Evolutionary conservation across 139 green algal species (phyloP).

Genomic region (Asterochloris erici): DNA sequence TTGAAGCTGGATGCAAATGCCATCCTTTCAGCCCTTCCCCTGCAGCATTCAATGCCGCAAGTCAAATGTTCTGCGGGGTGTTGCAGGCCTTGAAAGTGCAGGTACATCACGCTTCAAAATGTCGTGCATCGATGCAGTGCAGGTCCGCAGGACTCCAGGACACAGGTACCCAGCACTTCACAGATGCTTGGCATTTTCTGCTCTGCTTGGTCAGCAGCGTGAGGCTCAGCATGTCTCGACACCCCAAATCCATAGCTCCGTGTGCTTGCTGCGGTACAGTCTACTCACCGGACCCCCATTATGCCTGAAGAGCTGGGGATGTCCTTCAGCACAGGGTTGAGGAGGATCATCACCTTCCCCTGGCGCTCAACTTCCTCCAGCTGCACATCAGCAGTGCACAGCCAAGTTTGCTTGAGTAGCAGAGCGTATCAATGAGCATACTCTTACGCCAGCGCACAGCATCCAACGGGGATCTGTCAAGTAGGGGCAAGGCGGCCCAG

Average conservation of each 20-base stretch:
- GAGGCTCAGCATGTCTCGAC: too few relatives aligned
- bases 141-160: too few relatives aligned
- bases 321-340: conserved; percentile 63
- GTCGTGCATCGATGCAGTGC: too few relatives aligned
- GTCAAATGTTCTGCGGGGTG: not conserved
- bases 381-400: conserved; percentile 4
- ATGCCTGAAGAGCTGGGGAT: conserved; percentile 45
- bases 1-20: conserved; percentile 45
- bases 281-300: conserved; percentile 41
- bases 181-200: too few relatives aligned
- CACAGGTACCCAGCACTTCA: too few relatives aligned
- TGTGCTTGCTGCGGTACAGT: not conserved
- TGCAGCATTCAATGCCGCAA: not conserved
- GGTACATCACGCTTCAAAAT: too few relatives aligned
- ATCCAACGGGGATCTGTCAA: not conserved
- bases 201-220: too few relatives aligned
- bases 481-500: too few relatives aligned
- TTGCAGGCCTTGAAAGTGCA: too few relatives aligned
- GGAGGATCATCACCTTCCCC: conserved; percentile 52
- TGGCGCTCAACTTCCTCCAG: conserved; percentile 31
- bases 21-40: conserved; percentile 41
- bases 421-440: not conserved
- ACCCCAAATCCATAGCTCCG: too few relatives aligned
- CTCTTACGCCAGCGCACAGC: not conserved
- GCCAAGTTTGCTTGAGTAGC: too few relatives aligned